These are phyloP conservation scores for Globisporangium parvum DNA, from an alignment of 352 stramenopile genomes.

Conservation along the genomic window DNA sequence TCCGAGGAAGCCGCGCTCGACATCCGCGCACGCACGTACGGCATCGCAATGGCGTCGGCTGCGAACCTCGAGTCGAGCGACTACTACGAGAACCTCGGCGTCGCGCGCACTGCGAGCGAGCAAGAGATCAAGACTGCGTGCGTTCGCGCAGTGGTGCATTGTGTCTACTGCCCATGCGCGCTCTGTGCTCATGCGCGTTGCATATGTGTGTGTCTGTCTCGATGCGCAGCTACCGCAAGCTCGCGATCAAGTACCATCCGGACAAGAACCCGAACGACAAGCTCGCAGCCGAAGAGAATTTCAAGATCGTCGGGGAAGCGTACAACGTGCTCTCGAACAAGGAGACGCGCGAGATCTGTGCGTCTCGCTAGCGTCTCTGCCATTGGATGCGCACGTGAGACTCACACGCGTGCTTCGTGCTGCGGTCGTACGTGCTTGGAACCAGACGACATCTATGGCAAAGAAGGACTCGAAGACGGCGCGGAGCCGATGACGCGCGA, in stretches of 20 bases:
- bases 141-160: conserved; percentile 11
- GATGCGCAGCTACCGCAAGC: conserved; percentile 74
- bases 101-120: conserved; percentile 53
- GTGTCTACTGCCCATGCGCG: background rate
- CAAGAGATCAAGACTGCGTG: conserved; percentile 86
- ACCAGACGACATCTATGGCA: conserved; percentile 91
- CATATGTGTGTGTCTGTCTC: conserved; percentile 1
- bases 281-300: conserved; percentile 85
- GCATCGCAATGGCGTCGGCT: conserved; percentile 15
- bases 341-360: conserved; percentile 87
- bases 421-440: no score
- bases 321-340: conserved; percentile 93
- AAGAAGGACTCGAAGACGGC: conserved; percentile 86
- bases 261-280: conserved; percentile 90
- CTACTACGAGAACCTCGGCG: conserved; percentile 86
- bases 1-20: no score
- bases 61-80: conserved; percentile 58
- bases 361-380: conserved; percentile 6
- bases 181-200: background rate
- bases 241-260: conserved; percentile 92
- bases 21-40: no score
- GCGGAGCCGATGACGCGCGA: conserved; percentile 81
- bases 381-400: background rate
- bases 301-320: conserved; percentile 92
- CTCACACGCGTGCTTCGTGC: no score